Base-by-base conservation (phyloP, 225 moss, liverwort and hornwort species). In the Rhytidiadelphus loreus region DNA sequence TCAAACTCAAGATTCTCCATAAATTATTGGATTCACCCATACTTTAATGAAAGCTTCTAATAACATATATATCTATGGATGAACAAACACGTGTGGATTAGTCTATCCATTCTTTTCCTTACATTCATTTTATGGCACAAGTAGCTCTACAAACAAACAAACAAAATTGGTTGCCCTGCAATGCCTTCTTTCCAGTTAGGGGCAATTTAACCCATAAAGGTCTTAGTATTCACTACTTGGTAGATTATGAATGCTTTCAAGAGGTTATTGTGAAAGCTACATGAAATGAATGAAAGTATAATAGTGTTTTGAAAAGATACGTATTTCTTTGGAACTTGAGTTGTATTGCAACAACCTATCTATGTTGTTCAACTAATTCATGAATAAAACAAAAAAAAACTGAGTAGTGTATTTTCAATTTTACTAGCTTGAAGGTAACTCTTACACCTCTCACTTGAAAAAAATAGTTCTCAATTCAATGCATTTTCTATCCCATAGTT, bases 151-250 rank as follows among this genome's bases (percentile, higher is more conserved):
- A 52, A 2, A 22, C 7, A 37, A 22, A 32, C 4, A 11, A 11
- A 37, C 35, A 15, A 23, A 35, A 25, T 13, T 8, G 22, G 2
- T 55, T 77, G 25, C 2, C 14, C 1, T 23, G 2, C 0, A 78
- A 0, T 5, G 2, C 17, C 12, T 25, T 26, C 25, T 55, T 78
- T 3, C 6, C 0, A n/a, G 11, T n/a, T 26, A 7, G 4, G 8
- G 0, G 17, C 1, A 25, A 1, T 11, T 39, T 12, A 18, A 26
- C 3, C 3, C 2, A 3, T 4, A 12, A 28, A 8, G 18, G 3
- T 19, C 37, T 57, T 79, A 7, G 18, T 17, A n/a, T 79, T 2
- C 2, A 58, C 12, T 2, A 28, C 57, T 80, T 58, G 58, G 29
- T 17, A 8, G 2, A 57, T 19, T 41, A 8, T 28, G 1, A 26